Base-by-base conservation (phyloP, 2,329 filamentous ascomycete species). In the Pyrenophora tritici-repentis region DNA sequence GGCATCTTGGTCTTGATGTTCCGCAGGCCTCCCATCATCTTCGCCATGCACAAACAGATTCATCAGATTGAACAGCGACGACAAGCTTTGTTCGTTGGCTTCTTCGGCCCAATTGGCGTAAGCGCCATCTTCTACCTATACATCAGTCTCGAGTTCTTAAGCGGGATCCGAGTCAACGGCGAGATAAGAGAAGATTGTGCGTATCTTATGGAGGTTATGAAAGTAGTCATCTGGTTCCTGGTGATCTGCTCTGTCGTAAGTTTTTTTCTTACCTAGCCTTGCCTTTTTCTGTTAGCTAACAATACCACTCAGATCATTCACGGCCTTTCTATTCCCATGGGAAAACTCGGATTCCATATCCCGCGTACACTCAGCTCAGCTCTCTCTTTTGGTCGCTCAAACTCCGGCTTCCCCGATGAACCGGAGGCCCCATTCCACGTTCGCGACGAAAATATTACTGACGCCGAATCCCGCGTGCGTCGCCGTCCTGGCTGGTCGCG, bases 31-130 rank as follows among this genome's bases (percentile, higher is more conserved):
- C 92, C 92, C 0, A 84, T 91, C 68, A 80, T 97, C 0, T 83
- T 90, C 44, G 83, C 81, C 0, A 78, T 93, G 72, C 87, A 92
- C 68, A 87, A 83, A 61, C 81, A 82, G 52, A 92, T 96, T 37
- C 88, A 83, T 24, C 90, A 96, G 68, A 91, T 96, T 35, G 83
- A 91, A 50, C 80, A 88, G 34, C 73, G 82, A 24, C 82, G 83
- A 3, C 91, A 96, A 60, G 91, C 91, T 1, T 75, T 89, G 0
- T 96, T 96, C 65, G 89, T 94, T 6, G 92, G 92, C 0, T 96
- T 96, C 77, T 97, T 97, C 59, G 92, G 92, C 0, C 92, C 92
- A 0, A 92, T 97, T 48, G 91, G 93, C 2, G 91, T 96, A 1
- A 90, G 89, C 13, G 92, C 91, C 1, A 83, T 96, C 16, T 97